phyloP scores from a whole-genome alignment of 257 asterid species.

The Nicotiana sylvestris region DNA sequence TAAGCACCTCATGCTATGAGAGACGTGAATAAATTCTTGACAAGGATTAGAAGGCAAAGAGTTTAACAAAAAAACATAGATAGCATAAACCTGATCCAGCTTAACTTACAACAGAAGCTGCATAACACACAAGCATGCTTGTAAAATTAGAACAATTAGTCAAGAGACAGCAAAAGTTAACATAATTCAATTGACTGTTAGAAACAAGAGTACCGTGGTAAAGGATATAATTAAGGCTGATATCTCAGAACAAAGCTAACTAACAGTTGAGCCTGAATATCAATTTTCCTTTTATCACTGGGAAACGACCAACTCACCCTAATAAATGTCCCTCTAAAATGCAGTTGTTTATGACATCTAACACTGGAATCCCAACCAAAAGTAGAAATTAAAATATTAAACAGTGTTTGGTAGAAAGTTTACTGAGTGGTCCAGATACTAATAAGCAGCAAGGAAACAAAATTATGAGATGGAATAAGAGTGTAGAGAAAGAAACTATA shows the following conservation, averaged over 20 bases:
- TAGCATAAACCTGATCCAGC: background rate
- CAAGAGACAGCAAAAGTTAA: background rate
- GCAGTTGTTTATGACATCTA: background rate
- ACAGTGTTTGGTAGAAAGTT: background rate
- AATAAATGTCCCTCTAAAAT: background rate
- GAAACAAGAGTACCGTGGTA: background rate
- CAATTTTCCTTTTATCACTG: background rate
- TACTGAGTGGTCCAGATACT: slow-evolving; percentile 1
- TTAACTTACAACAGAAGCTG: slow-evolving; percentile 8
- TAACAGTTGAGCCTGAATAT: slow-evolving; percentile 4
- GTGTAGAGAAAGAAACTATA: background rate
- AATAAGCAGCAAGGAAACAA: background rate
- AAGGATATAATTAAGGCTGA: background rate
- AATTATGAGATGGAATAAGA: background rate
- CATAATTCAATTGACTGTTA: background rate
- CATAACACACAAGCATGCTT: background rate
- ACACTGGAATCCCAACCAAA: background rate
- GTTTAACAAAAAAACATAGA: background rate
- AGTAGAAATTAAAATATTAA: background rate
- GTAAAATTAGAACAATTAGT: background rate
- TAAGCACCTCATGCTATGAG: background rate
- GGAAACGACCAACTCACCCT: background rate
- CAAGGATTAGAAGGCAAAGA: background rate
- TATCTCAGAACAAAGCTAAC: background rate
- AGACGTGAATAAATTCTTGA: background rate